Conservation (phyloP, 2,329 filamentous ascomycete genomes). For the Colletotrichum lini region DNA sequence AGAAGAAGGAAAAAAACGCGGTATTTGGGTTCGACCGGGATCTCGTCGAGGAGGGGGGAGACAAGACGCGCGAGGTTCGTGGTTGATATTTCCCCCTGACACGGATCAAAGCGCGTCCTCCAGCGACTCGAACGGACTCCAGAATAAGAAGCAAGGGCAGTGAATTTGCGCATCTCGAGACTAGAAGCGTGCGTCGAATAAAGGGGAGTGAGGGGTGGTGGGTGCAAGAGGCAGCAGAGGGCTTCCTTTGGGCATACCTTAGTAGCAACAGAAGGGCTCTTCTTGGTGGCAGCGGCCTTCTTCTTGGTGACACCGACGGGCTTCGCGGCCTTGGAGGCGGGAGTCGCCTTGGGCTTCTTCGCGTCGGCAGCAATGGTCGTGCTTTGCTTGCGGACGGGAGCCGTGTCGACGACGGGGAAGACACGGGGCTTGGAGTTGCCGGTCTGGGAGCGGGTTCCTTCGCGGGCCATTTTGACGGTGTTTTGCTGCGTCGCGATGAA, state of each 20-base stretch:
- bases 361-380: conserved; percentile 27
- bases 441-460: conserved; percentile 66
- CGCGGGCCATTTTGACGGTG: conserved; percentile 58
- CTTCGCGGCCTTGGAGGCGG: conserved; percentile 37
- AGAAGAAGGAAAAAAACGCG: not conserved
- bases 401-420: conserved; percentile 64
- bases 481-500: not conserved
- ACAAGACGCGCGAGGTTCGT: conserved; percentile 1
- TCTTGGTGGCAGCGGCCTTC: conserved; percentile 40
- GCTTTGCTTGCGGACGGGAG: conserved; percentile 60
- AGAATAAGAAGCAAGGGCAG: not conserved
- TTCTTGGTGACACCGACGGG: conserved; percentile 42
- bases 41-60: not conserved
- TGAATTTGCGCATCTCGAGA: not conserved
- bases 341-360: conserved; percentile 31
- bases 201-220: not conserved
- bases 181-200: not conserved
- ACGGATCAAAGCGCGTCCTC: not conserved
- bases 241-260: conserved; percentile 23
- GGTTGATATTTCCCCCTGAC: not conserved
- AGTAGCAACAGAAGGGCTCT: conserved; percentile 38
- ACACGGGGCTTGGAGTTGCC: conserved; percentile 68
- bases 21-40: no score
- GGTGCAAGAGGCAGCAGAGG: no score
- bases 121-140: not conserved